Conservation (phyloP, 495 filamentous ascomycete genomes). For the Cairneyella variabilis region DNA sequence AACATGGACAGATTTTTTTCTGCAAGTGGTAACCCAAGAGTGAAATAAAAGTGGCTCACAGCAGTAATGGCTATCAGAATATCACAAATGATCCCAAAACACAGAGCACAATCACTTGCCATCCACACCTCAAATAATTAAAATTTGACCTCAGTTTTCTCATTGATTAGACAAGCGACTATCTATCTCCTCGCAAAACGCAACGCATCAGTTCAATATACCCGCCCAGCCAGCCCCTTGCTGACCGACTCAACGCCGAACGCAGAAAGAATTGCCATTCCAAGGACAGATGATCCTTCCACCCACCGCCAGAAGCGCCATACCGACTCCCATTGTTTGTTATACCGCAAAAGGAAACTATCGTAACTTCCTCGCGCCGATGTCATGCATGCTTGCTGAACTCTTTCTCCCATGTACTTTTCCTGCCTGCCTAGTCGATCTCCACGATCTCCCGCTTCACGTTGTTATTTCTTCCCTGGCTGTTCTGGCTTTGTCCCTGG, state of each 20-base stretch:
- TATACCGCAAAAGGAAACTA: slow-evolving; percentile 11
- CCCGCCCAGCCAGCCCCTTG: neutral
- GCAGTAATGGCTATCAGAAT: no score
- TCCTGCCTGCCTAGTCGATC: slow-evolving; percentile 16
- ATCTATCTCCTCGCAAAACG: neutral
- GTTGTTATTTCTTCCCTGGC: slow-evolving; percentile 15
- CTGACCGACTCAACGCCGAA: slow-evolving; percentile 7
- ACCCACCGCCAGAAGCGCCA: neutral
- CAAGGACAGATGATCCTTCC: slow-evolving; percentile 7
- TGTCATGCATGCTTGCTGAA: no score
- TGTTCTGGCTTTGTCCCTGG: slow-evolving; percentile 21
- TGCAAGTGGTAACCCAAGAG: no score
- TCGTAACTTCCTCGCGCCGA: slow-evolving; percentile 18
- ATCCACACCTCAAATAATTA: no score
- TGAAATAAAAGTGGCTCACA: no score
- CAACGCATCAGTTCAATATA: neutral
- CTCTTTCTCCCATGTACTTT: slow-evolving; percentile 2
- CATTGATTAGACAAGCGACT: no score
- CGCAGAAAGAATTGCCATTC: neutral
- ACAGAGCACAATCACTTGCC: no score
- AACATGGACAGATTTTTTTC: no score
- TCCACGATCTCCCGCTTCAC: slow-evolving; percentile 20
- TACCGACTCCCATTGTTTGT: no score
- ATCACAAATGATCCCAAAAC: no score
- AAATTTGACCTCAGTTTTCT: no score